A percentile compares a stretch with the other conserved stretches of the same genome.
Conservation (phyloP, 129 eudicot species). For the Arctium lappa region DNA sequence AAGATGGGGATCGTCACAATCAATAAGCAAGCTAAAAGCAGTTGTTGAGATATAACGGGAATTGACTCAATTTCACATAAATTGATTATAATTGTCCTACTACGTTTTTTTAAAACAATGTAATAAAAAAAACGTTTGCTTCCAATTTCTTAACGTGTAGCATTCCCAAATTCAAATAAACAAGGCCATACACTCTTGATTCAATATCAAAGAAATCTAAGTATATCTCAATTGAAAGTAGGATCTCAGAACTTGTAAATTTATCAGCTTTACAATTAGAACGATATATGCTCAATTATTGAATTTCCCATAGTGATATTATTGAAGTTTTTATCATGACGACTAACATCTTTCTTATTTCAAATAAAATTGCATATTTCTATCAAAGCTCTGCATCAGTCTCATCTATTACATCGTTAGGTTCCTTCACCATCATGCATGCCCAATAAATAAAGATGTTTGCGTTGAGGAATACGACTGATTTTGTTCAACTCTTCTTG, state of each 20-base stretch:
- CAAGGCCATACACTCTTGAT: too few relatives aligned
- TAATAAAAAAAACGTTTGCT: too few relatives aligned
- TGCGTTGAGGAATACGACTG: conserved; percentile 38
- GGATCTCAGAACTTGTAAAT: too few relatives aligned
- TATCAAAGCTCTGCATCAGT: conserved; percentile 42
- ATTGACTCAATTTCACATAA: too few relatives aligned
- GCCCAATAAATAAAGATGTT: conserved; percentile 22
- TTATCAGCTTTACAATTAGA: neutral
- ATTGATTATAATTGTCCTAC: too few relatives aligned
- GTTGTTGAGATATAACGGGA: too few relatives aligned
- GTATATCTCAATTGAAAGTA: neutral
- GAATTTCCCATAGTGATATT: neutral
- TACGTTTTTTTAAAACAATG: too few relatives aligned
- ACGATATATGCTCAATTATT: neutral
- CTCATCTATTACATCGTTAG: conserved; percentile 31
- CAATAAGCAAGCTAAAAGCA: too few relatives aligned
- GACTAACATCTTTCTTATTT: neutral
- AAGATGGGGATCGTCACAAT: too few relatives aligned
- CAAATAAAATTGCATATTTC: neutral
- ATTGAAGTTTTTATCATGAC: neutral
- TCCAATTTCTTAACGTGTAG: too few relatives aligned
- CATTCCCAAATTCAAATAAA: too few relatives aligned
- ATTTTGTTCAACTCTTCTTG: conserved; percentile 35
- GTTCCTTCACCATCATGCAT: conserved; percentile 27
- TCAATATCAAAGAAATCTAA: too few relatives aligned